Evolutionary conservation across 352 stramenopile genomes (phyloP).

Genomic region (Globisporangium abappressorium): DNA sequence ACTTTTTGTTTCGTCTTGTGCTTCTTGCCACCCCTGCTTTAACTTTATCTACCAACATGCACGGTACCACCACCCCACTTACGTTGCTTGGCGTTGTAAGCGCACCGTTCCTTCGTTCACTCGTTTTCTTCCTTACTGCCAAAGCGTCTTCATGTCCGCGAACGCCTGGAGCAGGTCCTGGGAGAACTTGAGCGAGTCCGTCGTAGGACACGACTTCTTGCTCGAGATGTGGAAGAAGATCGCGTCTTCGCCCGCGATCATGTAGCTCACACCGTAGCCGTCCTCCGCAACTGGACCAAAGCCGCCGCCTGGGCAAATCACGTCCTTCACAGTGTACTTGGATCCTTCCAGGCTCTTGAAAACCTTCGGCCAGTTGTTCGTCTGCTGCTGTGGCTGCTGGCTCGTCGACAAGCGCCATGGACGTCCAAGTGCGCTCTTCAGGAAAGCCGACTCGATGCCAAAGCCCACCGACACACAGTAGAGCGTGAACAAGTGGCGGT

Average conservation of each 20-base stretch:
- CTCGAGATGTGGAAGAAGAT: slow-evolving; percentile 91
- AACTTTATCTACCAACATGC: background rate
- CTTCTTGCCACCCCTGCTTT: background rate
- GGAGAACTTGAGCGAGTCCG: slow-evolving; percentile 80
- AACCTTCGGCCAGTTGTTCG: slow-evolving; percentile 71
- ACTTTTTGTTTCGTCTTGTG: background rate
- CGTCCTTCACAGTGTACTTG: slow-evolving; percentile 55
- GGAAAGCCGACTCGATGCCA: slow-evolving; percentile 83
- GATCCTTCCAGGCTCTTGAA: slow-evolving; percentile 59
- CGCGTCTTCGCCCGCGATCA: slow-evolving; percentile 85
- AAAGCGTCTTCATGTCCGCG: slow-evolving; percentile 73
- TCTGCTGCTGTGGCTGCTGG: slow-evolving; percentile 90
- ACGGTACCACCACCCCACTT: background rate
- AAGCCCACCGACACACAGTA: slow-evolving; percentile 89
- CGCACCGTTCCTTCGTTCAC: background rate
- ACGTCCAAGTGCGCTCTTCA: slow-evolving; percentile 80
- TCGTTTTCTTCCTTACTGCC: slow-evolving; percentile 23
- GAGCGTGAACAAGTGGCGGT: slow-evolving; percentile 96
- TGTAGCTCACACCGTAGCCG: slow-evolving; percentile 91
- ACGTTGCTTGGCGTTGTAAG: background rate
- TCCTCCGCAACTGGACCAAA: slow-evolving; percentile 90
- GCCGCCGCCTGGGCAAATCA: slow-evolving; percentile 75
- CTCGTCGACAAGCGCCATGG: slow-evolving; percentile 88
- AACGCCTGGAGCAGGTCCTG: slow-evolving; percentile 75
- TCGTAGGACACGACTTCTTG: slow-evolving; percentile 75